phyloP scores from a whole-genome alignment of 1,284 basidiomycete species.

The Hymenochaete sp. region DNA sequence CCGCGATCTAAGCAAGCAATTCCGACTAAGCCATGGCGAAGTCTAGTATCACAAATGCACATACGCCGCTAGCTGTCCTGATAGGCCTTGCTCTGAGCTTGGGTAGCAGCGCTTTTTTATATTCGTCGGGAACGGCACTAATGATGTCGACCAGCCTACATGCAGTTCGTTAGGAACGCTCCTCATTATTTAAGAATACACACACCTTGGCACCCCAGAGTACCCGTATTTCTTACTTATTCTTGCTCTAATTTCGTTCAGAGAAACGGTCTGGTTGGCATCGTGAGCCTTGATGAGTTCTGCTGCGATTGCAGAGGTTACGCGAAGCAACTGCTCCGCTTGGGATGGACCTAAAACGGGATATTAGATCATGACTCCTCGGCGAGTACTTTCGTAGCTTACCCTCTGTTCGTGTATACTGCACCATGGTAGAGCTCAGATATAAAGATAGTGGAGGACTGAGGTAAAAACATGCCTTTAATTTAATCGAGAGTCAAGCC shows the following conservation, averaged over 20 bases:
- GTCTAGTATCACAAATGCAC: slow-evolving; percentile 22
- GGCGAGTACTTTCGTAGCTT: too few relatives aligned
- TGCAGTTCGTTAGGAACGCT: not conserved
- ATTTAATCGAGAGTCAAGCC: not conserved
- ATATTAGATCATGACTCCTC: not conserved
- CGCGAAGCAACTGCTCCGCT: slow-evolving; percentile 83
- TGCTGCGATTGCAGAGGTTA: slow-evolving; percentile 90
- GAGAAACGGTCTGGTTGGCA: slow-evolving; percentile 64
- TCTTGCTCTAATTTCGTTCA: slow-evolving; percentile 82
- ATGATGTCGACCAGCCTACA: slow-evolving; percentile 85
- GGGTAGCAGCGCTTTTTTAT: slow-evolving; percentile 86
- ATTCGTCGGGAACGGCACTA: slow-evolving; percentile 95
- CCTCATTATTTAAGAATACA: not conserved
- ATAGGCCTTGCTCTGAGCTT: slow-evolving; percentile 93
- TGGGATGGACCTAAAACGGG: slow-evolving; percentile 63
- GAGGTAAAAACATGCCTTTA: not conserved
- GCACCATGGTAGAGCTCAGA: slow-evolving; percentile 4
- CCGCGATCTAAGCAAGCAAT: slow-evolving; percentile 64
- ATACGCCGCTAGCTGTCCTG: slow-evolving; percentile 91
- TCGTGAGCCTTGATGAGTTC: slow-evolving; percentile 90
- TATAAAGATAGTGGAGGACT: not conserved
- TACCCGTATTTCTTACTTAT: slow-evolving; percentile 88
- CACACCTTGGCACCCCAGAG: slow-evolving; percentile 69
- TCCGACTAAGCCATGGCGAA: slow-evolving; percentile 2
- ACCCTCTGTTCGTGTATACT: slow-evolving; percentile 7